Conservation (phyloP, 805 yeast species). For the Nakazawaea pomicola region DNA sequence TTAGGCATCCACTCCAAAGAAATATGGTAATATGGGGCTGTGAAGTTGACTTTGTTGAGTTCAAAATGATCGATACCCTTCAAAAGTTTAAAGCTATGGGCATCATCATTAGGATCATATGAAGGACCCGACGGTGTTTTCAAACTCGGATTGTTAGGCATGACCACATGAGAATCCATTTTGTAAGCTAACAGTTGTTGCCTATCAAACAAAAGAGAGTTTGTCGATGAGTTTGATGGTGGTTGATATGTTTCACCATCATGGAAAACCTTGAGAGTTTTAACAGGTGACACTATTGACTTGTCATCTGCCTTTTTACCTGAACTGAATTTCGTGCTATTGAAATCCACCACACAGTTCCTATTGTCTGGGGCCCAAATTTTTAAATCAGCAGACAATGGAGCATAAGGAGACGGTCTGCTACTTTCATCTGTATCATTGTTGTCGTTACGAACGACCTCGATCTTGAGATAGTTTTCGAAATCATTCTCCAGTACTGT, state of each 20-base stretch:
- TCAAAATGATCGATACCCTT: slow-evolving; percentile 62
- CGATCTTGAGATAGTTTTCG: slow-evolving; percentile 43
- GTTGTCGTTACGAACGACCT: slow-evolving; percentile 46
- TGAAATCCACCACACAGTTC: slow-evolving; percentile 58
- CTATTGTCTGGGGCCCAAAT: slow-evolving; percentile 60
- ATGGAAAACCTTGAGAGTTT: slow-evolving; percentile 49
- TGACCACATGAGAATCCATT: too few relatives aligned
- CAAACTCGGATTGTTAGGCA: not conserved
- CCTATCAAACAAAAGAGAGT: slow-evolving; percentile 12
- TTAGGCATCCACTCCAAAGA: slow-evolving; percentile 74
- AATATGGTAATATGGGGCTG: slow-evolving; percentile 45
- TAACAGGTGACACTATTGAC: slow-evolving; percentile 52
- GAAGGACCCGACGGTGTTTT: slow-evolving; percentile 43
- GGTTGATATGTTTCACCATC: slow-evolving; percentile 18
- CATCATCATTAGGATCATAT: slow-evolving; percentile 25
- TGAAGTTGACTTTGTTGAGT: slow-evolving; percentile 63
- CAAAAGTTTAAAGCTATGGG: slow-evolving; percentile 42
- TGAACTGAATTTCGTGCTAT: slow-evolving; percentile 37
- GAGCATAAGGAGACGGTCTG: slow-evolving; percentile 51
- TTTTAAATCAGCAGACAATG: slow-evolving; percentile 56
- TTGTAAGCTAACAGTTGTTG: slow-evolving; percentile 1
- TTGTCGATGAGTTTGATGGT: slow-evolving; percentile 10
- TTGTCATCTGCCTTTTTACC: slow-evolving; percentile 23
- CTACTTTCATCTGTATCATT: slow-evolving; percentile 24
- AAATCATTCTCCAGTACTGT: slow-evolving; percentile 26